Percentiles rank a stretch among this genome's conserved stretches.
Conservation (phyloP, 306 rosid species). For the Trifolium dubium region DNA sequence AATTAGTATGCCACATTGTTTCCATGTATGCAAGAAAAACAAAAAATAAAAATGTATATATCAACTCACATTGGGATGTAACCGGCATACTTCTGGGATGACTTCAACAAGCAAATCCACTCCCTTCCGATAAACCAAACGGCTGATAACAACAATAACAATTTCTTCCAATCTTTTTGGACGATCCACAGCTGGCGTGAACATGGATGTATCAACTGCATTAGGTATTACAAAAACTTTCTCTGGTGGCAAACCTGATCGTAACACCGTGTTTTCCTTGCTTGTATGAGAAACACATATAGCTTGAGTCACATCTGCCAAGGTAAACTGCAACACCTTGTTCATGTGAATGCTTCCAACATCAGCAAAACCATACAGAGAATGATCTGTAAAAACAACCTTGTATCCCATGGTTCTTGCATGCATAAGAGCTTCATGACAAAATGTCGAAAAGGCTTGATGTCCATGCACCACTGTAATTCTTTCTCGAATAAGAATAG, state of each 20-base stretch:
- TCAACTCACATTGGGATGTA: slow-evolving; percentile 74
- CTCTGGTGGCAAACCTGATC: slow-evolving; percentile 88
- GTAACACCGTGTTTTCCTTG: slow-evolving; percentile 90
- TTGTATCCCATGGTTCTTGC: slow-evolving; percentile 90
- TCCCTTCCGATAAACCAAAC: slow-evolving; percentile 92
- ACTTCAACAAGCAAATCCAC: slow-evolving; percentile 95
- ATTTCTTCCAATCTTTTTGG: slow-evolving; percentile 59
- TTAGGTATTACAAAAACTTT: slow-evolving; percentile 90
- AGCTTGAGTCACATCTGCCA: slow-evolving; percentile 92
- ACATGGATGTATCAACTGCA: slow-evolving; percentile 95
- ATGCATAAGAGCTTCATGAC: slow-evolving; percentile 91
- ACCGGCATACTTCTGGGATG: slow-evolving; percentile 87
- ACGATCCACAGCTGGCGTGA: slow-evolving; percentile 76
- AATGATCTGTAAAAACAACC: slow-evolving; percentile 91
- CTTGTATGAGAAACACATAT: slow-evolving; percentile 97
- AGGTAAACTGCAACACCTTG: slow-evolving; percentile 91
- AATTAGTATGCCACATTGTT: background rate
- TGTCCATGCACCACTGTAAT: slow-evolving; percentile 87
- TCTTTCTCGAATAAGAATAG: slow-evolving; percentile 80
- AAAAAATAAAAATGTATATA: slow-evolving; percentile 1
- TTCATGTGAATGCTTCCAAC: slow-evolving; percentile 97
- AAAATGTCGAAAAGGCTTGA: slow-evolving; percentile 94
- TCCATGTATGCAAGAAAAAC: slow-evolving; percentile 2
- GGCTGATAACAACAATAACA: slow-evolving; percentile 82
- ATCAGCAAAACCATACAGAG: slow-evolving; percentile 88